Base-by-base conservation (phyloP, 352 stramenopile genomes). In the Thraustotheca clavata region DNA sequence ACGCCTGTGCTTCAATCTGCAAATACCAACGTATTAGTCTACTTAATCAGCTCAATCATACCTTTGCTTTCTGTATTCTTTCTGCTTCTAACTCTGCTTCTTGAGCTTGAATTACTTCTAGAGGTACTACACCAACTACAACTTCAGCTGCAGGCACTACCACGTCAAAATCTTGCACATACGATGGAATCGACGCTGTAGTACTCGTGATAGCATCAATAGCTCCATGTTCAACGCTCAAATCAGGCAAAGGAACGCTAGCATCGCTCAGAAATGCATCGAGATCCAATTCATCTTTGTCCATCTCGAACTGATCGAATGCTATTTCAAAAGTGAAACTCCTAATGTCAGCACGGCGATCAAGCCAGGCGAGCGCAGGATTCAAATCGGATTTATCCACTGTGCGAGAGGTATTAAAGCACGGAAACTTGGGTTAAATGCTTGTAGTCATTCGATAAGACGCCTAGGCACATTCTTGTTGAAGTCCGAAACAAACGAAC, bases 81-180 rank as follows among this genome's bases (percentile, higher is more conserved):
- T 74, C 76, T 18, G 79, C 70, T 55, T 90, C 77, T 8, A 90
- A 62, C 54, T 80, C 71, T n/a, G 73, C 67, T 46, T 92, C 83
- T 20, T 76, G 75, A 48, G 77, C 50, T 48, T 88, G 73, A 32
- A 90, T 47, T 26, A 86, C 75, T 43, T 87, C 78, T 16, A 88
- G 67, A 0, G 79, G 71, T n/a, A 92, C 72, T 1, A 67, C 62
- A 4, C 77, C 80, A 0, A 90, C 70, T 1, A 92, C 67, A 7
- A 90, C 69, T 59, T 88, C 79, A 1, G 74, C 67, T 16, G 87
- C 73, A 0, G 83, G 79, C 18, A 91, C 79, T 11, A 80, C 67
- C 8, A 88, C 70, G 49, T 89, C 83, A 41, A 91, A 89, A 32
- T 77, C 71, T 4, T 86, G 76, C 16, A 89, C 67, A 52, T 91